Evolutionary conservation across 2,329 filamentous ascomycete species (phyloP), one percentile per base, ranked within the genome.

Genomic region (Parastagonospora avenae): DNA sequence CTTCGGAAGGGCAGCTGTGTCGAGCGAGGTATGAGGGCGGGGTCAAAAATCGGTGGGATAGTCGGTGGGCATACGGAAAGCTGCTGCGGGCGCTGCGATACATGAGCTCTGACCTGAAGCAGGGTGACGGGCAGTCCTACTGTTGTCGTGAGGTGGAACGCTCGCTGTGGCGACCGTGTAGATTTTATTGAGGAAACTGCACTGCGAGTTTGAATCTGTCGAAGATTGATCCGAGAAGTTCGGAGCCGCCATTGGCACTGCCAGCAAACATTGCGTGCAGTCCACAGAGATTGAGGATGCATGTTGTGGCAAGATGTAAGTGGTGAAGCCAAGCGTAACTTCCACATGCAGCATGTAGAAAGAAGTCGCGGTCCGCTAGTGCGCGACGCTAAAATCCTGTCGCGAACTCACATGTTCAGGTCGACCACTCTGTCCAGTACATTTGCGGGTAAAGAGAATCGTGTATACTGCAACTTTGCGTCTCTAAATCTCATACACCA

Each of bases 221-320:
- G 24, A 29, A 47, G 28, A 8, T n/a, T 48, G 5, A 37, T 40
- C 12, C 41, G 37, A 32, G 53, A 53, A 19, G 16, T 46, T 12
- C 52, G 31, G 2, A 70, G 42, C 4, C 62, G 64, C 59, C 53
- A 66, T 55, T 63, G 61, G 33, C 68, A 70, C 35, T 49, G 55
- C 52, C 63, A 52, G 48, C 67, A 70, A 15, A 68, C 42, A 27
- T 62, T 15, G 46, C 50, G 31, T 6, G 56, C 30, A 45, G 50
- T 35, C 53, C 43, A 53, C 32, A 59, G 44, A 11, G 55, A 42
- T 29, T 50, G 57, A 30, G 56, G 48, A 48, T 52, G 52, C 65
- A 68, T 68, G 29, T 27, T 52, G 40, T 35, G 42, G 35, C 24
- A 31, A 28, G 28, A 32, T 8, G 36, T 44, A 28, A 39, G 47